These are phyloP conservation scores for Teratosphaeria viscida DNA, from an alignment of 2,329 filamentous ascomycete genomes.

Conservation along the genomic window DNA sequence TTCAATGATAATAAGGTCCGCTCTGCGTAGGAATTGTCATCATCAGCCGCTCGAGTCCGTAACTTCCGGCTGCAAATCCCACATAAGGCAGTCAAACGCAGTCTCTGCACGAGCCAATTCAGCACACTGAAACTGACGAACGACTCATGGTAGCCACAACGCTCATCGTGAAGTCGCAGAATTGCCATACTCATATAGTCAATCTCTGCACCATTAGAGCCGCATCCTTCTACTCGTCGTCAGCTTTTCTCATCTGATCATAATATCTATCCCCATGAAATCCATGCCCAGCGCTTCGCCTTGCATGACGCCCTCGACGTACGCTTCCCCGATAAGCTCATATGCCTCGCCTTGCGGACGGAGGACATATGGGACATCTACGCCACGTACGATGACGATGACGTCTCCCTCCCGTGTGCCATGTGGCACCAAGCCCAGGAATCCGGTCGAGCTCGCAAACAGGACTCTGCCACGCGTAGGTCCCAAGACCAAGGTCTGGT, in stretches of 20 bases:
- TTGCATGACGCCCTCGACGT: slow-evolving; percentile 25
- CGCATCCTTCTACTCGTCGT: neutral
- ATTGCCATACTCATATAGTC: too few species aligned
- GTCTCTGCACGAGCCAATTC: neutral
- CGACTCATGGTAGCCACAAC: neutral
- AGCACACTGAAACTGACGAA: neutral
- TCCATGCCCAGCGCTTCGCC: slow-evolving; percentile 20
- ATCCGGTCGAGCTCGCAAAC: slow-evolving; percentile 17
- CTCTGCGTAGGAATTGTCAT: neutral
- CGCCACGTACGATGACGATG: slow-evolving; percentile 18
- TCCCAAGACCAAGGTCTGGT: slow-evolving; percentile 18
- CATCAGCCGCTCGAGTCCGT: neutral
- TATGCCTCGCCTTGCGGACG: slow-evolving; percentile 11
- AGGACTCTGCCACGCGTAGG: slow-evolving; percentile 20
- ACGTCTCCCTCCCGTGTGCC: slow-evolving; percentile 19
- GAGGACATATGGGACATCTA: slow-evolving; percentile 17
- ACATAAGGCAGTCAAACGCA: neutral
- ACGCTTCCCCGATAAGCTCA: slow-evolving; percentile 23
- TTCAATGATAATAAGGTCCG: neutral
- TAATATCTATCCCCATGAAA: slow-evolving; percentile 11
- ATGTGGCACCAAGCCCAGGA: slow-evolving; percentile 17
- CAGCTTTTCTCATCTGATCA: slow-evolving; percentile 9
- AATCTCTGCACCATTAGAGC: too few species aligned
- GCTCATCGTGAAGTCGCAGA: too few species aligned
- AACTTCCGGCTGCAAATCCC: neutral